A percentile compares a stretch with the other conserved stretches of the same genome.
These are phyloP conservation scores for Termitomyces sp. DNA, from an alignment of 768 basidiomycete species.

Conservation along the genomic window DNA sequence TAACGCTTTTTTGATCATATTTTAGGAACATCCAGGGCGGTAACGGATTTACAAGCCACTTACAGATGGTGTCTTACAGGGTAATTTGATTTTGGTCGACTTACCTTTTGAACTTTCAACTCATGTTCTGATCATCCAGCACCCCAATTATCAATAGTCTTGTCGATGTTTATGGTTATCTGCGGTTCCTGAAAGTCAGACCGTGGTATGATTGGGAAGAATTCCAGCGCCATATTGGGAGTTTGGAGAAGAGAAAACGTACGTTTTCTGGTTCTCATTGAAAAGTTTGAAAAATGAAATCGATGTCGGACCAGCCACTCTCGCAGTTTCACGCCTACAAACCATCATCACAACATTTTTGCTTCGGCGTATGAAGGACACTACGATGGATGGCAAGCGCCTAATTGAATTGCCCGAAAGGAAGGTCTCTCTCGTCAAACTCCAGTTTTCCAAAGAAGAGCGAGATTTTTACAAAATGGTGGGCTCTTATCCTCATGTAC, in stretches of 20 bases:
- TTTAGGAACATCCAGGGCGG: conserved; percentile 48
- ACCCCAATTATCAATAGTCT: conserved; percentile 64
- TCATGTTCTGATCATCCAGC: conserved; percentile 18
- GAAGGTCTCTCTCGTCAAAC: conserved; percentile 39
- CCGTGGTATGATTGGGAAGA: conserved; percentile 43
- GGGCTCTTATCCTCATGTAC: background rate
- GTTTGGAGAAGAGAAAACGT: conserved; percentile 48
- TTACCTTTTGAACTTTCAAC: background rate
- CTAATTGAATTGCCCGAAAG: conserved; percentile 63
- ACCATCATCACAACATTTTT: conserved; percentile 47
- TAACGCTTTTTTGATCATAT: background rate
- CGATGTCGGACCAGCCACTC: conserved; percentile 26
- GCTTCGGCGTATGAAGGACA: conserved; percentile 59
- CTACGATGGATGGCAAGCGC: conserved; percentile 57
- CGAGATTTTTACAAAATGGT: conserved; percentile 57
- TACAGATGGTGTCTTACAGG: conserved; percentile 70
- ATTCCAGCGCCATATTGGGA: conserved; percentile 32
- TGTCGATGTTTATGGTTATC: conserved; percentile 44
- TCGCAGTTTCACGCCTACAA: conserved; percentile 56
- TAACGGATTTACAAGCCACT: conserved; percentile 42
- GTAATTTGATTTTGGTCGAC: conserved; percentile 19
- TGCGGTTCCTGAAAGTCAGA: conserved; percentile 37
- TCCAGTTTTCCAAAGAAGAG: conserved; percentile 59
- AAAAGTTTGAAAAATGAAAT: background rate
- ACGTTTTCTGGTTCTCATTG: background rate